Evolutionary conservation across 371 early-diverging fungal genomes (phyloP).

Genomic region (Syncephalastrum racemosum): DNA sequence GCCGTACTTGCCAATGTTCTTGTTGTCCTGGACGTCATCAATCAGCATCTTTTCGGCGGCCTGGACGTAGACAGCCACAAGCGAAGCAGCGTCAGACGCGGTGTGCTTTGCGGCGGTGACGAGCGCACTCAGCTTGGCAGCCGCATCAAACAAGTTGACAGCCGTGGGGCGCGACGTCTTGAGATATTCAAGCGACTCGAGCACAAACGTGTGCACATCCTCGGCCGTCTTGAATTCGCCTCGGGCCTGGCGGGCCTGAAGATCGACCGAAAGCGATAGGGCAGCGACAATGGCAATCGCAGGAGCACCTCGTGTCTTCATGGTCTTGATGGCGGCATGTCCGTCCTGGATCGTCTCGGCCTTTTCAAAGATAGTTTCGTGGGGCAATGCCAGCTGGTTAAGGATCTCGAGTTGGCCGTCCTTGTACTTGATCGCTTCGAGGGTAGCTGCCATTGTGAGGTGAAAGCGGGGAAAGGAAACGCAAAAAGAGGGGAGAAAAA

Average conservation of each 20-base stretch:
- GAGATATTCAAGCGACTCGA: constrained; percentile 71
- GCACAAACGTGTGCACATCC: constrained; percentile 56
- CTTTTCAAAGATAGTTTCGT: constrained; percentile 76
- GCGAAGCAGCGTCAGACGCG: constrained; percentile 26
- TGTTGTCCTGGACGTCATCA: constrained; percentile 86
- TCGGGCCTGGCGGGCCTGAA: constrained; percentile 40
- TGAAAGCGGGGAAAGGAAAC: too few species aligned
- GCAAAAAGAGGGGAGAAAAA: too few species aligned
- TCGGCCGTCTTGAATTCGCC: constrained; percentile 40
- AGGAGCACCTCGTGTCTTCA: constrained; percentile 95
- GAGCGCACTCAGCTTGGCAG: constrained; percentile 61
- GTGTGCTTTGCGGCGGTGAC: constrained; percentile 24
- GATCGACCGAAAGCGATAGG: constrained; percentile 86
- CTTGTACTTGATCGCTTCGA: constrained; percentile 77
- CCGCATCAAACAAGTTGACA: constrained; percentile 94
- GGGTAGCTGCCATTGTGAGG: constrained; percentile 33
- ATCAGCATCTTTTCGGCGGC: constrained; percentile 85
- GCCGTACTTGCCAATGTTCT: constrained; percentile 84
- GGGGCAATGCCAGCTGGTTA: constrained; percentile 92
- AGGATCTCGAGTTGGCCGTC: constrained; percentile 73
- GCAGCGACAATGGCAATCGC: constrained; percentile 97
- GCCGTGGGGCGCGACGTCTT: constrained; percentile 94
- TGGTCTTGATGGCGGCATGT: constrained; percentile 87
- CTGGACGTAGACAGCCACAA: constrained; percentile 64
- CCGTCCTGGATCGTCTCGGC: constrained; percentile 71